Evolutionary conservation across 208 protist species (phyloP), one percentile per base, ranked within the genome.

Genomic region (Trypanosoma congolense): DNA sequence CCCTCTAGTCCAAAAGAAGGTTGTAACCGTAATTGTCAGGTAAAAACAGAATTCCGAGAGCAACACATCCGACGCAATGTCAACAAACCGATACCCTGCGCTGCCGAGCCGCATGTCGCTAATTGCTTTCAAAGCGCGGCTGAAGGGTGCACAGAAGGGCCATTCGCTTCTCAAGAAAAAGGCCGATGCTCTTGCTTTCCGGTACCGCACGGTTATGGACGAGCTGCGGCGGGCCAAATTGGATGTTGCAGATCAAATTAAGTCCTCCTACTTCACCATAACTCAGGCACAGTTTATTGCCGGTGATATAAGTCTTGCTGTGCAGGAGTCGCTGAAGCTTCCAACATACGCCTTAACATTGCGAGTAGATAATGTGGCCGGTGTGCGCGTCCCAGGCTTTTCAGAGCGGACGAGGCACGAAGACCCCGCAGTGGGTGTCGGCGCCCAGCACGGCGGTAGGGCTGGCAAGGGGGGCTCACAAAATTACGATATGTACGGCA

Each of bases 121-220:
- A 28, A 92, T 92, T 66, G 71, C 83, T 36, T 95, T 96, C 76
- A 98, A 99, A 80, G 74, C 56, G 0, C 85, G 95, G 36, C 71
- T 99, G 30, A 96, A 96, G 58, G 97, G 96, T 51, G 98, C 98
- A 3, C 76, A 97, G 70, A 98, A 97, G 66, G 99, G 99, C 8
- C 96, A 99, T 83, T 92, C 78, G 46, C 86, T 99, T 44, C 86
- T 99, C 25, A 99, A 99, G 83, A 99, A 99, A 72, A 99, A 99
- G 77, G 83, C 93, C 21, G 99, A 99, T 77, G 99, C 99, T 14
- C 84, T 99, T n/a, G 93, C 82, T 14, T 65, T 98, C 52, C 83
- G 93, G 38, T 98, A 99, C 81, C 84, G 97, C 56, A 44, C 68
- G 21, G 90, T 99, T 56, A 78, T 98, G 64, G 76, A 71, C 18